A percentile compares a stretch with the other conserved stretches of the same genome.
Evolutionary conservation across 495 filamentous ascomycete genomes (phyloP).

Genomic region (Trichocladium antarcticum): DNA sequence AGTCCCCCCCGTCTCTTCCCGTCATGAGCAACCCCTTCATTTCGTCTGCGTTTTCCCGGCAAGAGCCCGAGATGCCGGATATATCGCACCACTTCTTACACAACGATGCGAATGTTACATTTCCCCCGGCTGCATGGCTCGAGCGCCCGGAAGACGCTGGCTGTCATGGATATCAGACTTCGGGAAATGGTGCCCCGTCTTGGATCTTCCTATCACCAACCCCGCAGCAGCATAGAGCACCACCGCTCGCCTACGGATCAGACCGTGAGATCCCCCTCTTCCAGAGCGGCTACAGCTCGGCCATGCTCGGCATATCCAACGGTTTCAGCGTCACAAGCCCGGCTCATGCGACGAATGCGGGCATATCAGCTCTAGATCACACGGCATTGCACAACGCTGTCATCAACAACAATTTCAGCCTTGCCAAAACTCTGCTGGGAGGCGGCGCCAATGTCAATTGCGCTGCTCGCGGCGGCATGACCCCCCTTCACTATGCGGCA

Average conservation of each 20-base stretch:
- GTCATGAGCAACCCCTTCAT: not conserved
- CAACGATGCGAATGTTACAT: not conserved
- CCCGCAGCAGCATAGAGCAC: not conserved
- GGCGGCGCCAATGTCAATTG: conserved; percentile 1
- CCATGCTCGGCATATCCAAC: not conserved
- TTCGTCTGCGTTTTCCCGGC: not conserved
- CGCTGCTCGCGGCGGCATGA: conserved; percentile 6
- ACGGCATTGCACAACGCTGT: conserved; percentile 11
- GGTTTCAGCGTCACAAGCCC: not conserved
- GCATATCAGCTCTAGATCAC: not conserved
- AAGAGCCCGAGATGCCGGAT: not conserved
- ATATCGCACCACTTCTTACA: not conserved
- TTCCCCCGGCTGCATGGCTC: not conserved
- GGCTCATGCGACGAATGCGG: not conserved
- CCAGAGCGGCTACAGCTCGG: not conserved
- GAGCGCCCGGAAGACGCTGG: not conserved
- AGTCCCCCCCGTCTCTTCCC: not conserved
- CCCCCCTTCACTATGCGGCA: conserved; percentile 12
- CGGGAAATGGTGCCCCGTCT: not conserved
- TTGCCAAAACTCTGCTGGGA: not conserved
- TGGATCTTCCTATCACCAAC: not conserved
- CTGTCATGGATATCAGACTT: not conserved
- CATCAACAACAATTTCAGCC: not conserved
- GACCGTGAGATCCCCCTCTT: not conserved
- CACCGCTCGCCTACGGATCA: not conserved